Evolutionary conservation across 2,329 filamentous ascomycete genomes (phyloP), one percentile per base, ranked within the genome.

Genomic region (Cladorrhinum sp.): DNA sequence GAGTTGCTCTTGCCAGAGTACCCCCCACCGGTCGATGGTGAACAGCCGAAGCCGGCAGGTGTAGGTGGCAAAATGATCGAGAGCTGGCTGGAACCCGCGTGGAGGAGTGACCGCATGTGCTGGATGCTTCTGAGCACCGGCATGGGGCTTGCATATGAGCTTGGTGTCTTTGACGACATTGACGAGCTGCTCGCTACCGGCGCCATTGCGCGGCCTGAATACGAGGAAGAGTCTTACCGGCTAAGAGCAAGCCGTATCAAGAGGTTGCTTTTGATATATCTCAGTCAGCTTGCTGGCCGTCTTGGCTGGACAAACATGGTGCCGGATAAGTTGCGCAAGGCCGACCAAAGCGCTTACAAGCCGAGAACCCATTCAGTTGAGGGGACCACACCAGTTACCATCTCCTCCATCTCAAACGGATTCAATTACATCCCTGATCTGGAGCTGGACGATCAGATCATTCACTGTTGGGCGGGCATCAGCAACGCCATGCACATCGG

Each of bases 101-200:
- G 93, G 92, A 84, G 93, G 68, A 92, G 89, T 65, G 93, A 97
- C 70, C 89, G 92, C 58, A 96, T 97, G 91, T 96, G 91, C 71
- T 97, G 93, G 93, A 97, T 97, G 92, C 79, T 98, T 13, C 82
- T 98, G 27, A 96, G 92, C 70, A 96, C 92, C 38, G 92, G 92
- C 13, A 90, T 93, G 79, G 90, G 92, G 1, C 79, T 98, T 38
- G 92, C 91, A 0, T 96, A 96, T 67, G 95, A 99, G 74, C 85
- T 99, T 29, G 95, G 95, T 10, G 92, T 99, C 1, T 99, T 98
- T 68, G 95, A 98, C 67, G 87, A 93, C 61, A 91, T 93, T 65
- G 91, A 90, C 60, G 90, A 93, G 68, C 72, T 86, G 67, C 74
- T 88, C 58, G 82, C 81, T 61, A 78, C 85, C 55, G 78, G 83